Evolutionary conservation across 768 basidiomycete genomes (phyloP).

Genomic region (Phaeotremella skinneri): DNA sequence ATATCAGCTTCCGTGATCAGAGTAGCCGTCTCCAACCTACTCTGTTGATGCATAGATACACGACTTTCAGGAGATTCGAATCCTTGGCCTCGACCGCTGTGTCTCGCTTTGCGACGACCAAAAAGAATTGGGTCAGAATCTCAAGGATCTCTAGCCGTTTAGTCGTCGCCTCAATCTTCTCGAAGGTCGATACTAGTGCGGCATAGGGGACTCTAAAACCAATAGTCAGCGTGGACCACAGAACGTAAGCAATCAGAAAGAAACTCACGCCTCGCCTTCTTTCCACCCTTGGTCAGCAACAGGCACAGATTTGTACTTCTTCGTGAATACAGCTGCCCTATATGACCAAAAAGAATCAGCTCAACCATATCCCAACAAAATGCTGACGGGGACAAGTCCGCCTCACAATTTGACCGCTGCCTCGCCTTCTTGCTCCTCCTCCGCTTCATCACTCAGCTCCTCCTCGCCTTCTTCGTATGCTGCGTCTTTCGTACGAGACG

Average conservation of each 20-base stretch:
- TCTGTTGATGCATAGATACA: slow-evolving; percentile 95
- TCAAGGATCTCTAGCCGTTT: slow-evolving; percentile 91
- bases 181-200: slow-evolving; percentile 82
- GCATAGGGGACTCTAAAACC: slow-evolving; percentile 85
- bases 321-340: slow-evolving; percentile 47
- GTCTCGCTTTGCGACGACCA: slow-evolving; percentile 84
- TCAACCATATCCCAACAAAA: background rate
- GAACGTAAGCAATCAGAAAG: background rate
- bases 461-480: slow-evolving; percentile 20
- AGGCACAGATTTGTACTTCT: slow-evolving; percentile 33
- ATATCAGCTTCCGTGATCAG: slow-evolving; percentile 3
- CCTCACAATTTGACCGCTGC: slow-evolving; percentile 65
- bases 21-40: slow-evolving; percentile 57
- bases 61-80: slow-evolving; percentile 67
- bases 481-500: background rate
- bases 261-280: slow-evolving; percentile 71
- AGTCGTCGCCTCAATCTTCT: slow-evolving; percentile 86
- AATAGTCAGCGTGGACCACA: slow-evolving; percentile 11
- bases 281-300: slow-evolving; percentile 71
- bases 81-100: slow-evolving; percentile 69
- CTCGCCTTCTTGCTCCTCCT: slow-evolving; percentile 48
- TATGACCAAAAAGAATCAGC: background rate
- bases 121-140: slow-evolving; percentile 79
- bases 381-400: slow-evolving; percentile 19
- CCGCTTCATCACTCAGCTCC: slow-evolving; percentile 50